Percentiles rank a stretch among this genome's conserved stretches.
Evolutionary conservation across 306 rosid genomes (phyloP).

Genomic region (Fagus sylvatica): DNA sequence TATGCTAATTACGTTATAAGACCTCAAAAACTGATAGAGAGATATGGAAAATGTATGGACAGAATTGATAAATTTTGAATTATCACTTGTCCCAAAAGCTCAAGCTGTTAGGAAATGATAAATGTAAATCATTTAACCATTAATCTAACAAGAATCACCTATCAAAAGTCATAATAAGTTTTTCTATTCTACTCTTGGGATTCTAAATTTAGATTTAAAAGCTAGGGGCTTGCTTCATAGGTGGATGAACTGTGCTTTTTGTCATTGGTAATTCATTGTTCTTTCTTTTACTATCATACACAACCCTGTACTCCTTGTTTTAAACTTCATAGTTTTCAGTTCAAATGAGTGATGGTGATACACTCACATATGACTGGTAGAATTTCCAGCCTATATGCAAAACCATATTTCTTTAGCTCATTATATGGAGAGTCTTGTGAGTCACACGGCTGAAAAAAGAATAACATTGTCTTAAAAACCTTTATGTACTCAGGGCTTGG

Average conservation of each 20-base stretch:
- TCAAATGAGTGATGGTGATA: slow-evolving; percentile 10
- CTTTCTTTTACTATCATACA: too few relatives aligned
- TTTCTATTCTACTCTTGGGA: not conserved
- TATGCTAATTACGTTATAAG: not conserved
- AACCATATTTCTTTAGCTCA: not conserved
- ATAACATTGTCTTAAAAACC: not conserved
- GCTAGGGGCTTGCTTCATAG: not conserved
- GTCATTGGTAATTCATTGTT: not conserved
- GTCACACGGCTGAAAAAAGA: not conserved
- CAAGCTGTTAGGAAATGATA: too few relatives aligned
- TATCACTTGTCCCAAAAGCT: too few relatives aligned
- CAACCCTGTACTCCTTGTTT: not conserved
- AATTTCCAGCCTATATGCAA: not conserved
- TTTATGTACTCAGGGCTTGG: slow-evolving; percentile 26
- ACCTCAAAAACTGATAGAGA: not conserved
- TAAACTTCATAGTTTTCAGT: slow-evolving; percentile 3
- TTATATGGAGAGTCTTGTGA: not conserved
- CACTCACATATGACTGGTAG: not conserved
- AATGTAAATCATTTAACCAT: too few relatives aligned
- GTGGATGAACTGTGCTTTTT: not conserved
- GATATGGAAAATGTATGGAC: not conserved
- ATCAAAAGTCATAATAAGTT: not conserved
- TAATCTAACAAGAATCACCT: not conserved
- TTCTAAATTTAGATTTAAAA: not conserved
- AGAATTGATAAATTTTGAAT: not conserved